These are phyloP conservation scores for Leucoagaricus sp. DNA, from an alignment of 1,284 basidiomycete genomes.

Conservation along the genomic window DNA sequence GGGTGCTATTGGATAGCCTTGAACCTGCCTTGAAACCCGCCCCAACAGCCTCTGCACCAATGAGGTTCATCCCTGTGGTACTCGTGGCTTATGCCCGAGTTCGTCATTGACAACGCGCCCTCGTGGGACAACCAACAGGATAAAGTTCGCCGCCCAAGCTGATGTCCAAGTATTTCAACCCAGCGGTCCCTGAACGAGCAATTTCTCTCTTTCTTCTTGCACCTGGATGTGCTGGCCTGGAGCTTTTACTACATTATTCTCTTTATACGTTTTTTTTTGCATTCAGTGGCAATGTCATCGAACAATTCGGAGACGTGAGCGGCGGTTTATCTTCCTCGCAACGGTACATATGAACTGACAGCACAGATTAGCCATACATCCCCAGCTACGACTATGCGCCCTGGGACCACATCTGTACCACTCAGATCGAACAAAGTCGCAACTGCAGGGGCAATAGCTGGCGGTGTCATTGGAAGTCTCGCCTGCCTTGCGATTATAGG, in stretches of 20 bases:
- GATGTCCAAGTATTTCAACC: no score
- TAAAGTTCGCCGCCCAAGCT: background rate
- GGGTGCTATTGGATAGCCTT: background rate
- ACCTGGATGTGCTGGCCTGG: background rate
- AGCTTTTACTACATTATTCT: background rate
- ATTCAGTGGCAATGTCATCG: background rate
- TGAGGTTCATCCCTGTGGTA: background rate
- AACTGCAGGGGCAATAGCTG: slow-evolving; percentile 23
- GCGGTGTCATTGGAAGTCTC: slow-evolving; percentile 25
- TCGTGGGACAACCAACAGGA: background rate
- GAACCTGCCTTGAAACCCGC: slow-evolving; percentile 8
- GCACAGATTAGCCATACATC: background rate
- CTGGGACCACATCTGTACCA: no score
- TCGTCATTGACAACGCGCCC: background rate
- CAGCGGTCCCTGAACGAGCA: no score
- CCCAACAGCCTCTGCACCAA: background rate
- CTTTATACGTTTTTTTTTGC: background rate
- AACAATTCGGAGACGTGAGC: background rate
- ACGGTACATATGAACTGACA: no score
- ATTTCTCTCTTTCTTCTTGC: background rate
- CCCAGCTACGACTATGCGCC: background rate
- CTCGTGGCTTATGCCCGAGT: background rate
- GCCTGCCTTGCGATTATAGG: slow-evolving; percentile 17
- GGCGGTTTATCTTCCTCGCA: background rate
- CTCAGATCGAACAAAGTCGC: background rate